Evolutionary conservation across 257 asterid species (phyloP), one percentile per base, ranked within the genome.

Genomic region (Anisodus tanguticus): DNA sequence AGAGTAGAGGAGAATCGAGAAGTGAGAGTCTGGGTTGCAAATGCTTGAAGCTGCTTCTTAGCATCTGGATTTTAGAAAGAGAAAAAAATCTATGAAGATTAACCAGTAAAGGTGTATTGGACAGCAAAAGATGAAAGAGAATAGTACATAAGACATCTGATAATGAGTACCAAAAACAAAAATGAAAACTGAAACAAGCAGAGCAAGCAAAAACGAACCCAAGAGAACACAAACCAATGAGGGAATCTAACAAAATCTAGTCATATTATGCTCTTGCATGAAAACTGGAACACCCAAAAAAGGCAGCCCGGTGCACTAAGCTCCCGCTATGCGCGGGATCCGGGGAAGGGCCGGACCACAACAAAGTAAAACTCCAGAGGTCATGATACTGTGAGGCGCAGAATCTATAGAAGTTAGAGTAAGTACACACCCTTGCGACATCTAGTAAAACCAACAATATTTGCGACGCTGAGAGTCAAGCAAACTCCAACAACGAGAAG

Each of bases 401-500:
- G 47, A 53, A 51, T 77, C 43, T 6, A 49, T 31, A 76, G 15
- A 76, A 26, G 47, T 15, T 13, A 53, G 7, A 53, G 26, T 53
- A 77, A 53, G 64, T 71, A 83, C 90, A 60, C 84, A 95, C 99
- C 99, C 93, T 97, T 97, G 83, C 93, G 95, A 90, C 99, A 97
- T 88, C 90, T 93, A 45, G 98, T 97, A 89, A 97, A 97, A 90
- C 98, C 99, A 87, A 97, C 90, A 79, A 97, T 97, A 88, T 97
- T 97, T 84, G 99, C 99, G 83, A 93, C 76, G 87, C 99, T 90
- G 87, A 97, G 98, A 81, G 99, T 97, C 90, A 95, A 88, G 87
- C 99, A 97, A n/a, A 97, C 99, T 62, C 98, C 98, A 83, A 97
- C 93, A 67, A 97, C 99, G 17, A 97, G 97, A 84, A 95, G 95